Percentiles rank a stretch among this genome's conserved stretches.
Evolutionary conservation across 352 stramenopile species (phyloP).

Genomic region (Globisporangium paddicum): DNA sequence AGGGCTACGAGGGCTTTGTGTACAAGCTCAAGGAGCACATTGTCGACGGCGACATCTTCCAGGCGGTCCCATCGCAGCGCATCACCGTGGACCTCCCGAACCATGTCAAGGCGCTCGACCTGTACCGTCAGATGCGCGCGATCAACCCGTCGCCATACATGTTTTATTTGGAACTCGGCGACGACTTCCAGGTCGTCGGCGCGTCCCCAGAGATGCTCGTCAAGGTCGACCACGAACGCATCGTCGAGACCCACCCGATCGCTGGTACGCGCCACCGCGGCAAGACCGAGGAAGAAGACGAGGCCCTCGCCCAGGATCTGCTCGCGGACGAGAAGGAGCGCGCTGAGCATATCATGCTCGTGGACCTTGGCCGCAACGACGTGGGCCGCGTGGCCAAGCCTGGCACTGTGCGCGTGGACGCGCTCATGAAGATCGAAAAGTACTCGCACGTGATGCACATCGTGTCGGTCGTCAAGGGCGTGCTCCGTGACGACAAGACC

Average conservation of each 20-base stretch:
- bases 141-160: conserved; percentile 90
- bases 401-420: conserved; percentile 76
- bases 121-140: conserved; percentile 87
- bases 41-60: conserved; percentile 88
- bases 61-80: conserved; percentile 84
- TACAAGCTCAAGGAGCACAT: conserved; percentile 86
- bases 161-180: conserved; percentile 84
- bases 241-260: conserved; percentile 89
- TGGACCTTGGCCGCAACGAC: conserved; percentile 89
- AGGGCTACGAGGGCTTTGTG: conserved; percentile 86
- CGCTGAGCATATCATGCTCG: conserved; percentile 91
- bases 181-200: conserved; percentile 85
- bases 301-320: conserved; percentile 69
- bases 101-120: conserved; percentile 64
- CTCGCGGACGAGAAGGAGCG: conserved; percentile 87
- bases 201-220: conserved; percentile 88
- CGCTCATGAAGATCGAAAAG: conserved; percentile 89
- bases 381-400: conserved; percentile 82
- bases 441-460: conserved; percentile 93
- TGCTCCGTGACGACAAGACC: conserved; percentile 70
- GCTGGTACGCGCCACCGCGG: conserved; percentile 84
- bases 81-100: conserved; percentile 61
- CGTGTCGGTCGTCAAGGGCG: conserved; percentile 85
- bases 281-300: conserved; percentile 83
- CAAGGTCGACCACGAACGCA: conserved; percentile 79